Evolutionary conservation across 805 yeast species (phyloP).

Genomic region (Pichia nanzhaoensis): DNA sequence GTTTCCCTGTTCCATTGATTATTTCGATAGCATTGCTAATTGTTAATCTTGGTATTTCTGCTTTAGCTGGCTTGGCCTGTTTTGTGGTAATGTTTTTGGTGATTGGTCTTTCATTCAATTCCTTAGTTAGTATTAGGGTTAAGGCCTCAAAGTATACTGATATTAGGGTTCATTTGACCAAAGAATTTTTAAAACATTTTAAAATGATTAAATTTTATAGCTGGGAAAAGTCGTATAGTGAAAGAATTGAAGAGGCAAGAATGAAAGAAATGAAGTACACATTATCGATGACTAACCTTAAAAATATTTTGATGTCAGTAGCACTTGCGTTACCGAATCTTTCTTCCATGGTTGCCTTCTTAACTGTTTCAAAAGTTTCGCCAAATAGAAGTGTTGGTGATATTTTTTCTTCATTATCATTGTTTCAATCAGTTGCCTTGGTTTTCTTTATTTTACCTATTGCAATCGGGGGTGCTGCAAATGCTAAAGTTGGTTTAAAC

Average conservation of each 20-base stretch:
- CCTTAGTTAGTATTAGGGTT: slow-evolving; percentile 47
- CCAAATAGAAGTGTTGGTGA: slow-evolving; percentile 44
- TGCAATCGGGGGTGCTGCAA: slow-evolving; percentile 59
- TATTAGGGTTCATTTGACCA: slow-evolving; percentile 63
- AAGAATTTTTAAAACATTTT: slow-evolving; percentile 72
- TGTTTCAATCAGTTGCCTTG: slow-evolving; percentile 54
- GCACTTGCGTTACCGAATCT: slow-evolving; percentile 56
- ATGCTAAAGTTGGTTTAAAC: slow-evolving; percentile 54
- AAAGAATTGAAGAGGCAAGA: slow-evolving; percentile 49
- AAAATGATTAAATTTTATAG: slow-evolving; percentile 80
- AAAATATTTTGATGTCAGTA: slow-evolving; percentile 51
- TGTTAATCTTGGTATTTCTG: slow-evolving; percentile 62
- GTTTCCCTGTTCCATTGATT: slow-evolving; percentile 56
- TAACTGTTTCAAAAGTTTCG: slow-evolving; percentile 33
- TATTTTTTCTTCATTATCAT: slow-evolving; percentile 62
- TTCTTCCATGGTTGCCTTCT: slow-evolving; percentile 57
- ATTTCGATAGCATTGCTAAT: slow-evolving; percentile 61
- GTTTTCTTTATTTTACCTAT: background rate
- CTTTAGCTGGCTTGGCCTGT: slow-evolving; percentile 62
- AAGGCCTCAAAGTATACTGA: slow-evolving; percentile 62
- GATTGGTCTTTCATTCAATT: slow-evolving; percentile 40
- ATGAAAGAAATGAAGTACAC: slow-evolving; percentile 53
- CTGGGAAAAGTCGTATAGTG: slow-evolving; percentile 78
- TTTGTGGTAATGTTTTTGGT: slow-evolving; percentile 31
- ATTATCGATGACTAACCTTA: slow-evolving; percentile 52